Evolutionary conservation across 2,329 filamentous ascomycete species (phyloP).

Genomic region (Penicillium paneum): DNA sequence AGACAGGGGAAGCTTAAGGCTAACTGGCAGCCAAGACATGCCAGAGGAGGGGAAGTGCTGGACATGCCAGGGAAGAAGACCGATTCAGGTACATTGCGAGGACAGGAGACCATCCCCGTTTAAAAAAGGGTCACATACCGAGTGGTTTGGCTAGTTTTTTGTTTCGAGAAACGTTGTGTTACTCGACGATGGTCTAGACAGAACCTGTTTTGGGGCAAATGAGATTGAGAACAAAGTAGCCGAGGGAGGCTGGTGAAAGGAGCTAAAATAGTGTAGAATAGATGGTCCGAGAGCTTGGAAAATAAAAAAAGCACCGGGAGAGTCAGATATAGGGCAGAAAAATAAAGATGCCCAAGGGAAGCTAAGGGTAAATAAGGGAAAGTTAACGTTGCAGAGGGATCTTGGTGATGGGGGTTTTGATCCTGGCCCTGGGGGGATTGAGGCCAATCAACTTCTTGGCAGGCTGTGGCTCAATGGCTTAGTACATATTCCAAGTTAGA

Average conservation of each 20-base stretch:
- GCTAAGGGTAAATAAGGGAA: background rate
- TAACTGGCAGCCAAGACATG: background rate
- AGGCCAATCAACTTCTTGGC: background rate
- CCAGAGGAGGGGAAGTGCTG: background rate
- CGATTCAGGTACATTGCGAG: background rate
- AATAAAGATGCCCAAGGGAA: background rate
- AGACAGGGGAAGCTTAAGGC: background rate
- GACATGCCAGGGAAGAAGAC: background rate
- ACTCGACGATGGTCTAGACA: background rate
- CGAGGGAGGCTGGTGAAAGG: background rate
- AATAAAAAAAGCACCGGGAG: background rate
- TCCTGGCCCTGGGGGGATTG: background rate
- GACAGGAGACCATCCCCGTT: background rate
- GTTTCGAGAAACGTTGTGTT: background rate
- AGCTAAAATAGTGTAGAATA: background rate
- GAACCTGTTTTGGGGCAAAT: background rate
- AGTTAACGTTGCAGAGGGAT: background rate
- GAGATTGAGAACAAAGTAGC: background rate
- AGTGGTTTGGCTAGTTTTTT: background rate
- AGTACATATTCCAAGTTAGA: background rate
- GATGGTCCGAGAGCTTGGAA: background rate
- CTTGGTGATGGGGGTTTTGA: background rate
- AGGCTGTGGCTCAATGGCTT: conserved; percentile 10
- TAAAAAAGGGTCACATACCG: too few relatives aligned
- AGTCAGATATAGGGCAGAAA: background rate